phyloP scores from a whole-genome alignment of 805 yeast genomes.

The Barnettozyma vustinii region DNA sequence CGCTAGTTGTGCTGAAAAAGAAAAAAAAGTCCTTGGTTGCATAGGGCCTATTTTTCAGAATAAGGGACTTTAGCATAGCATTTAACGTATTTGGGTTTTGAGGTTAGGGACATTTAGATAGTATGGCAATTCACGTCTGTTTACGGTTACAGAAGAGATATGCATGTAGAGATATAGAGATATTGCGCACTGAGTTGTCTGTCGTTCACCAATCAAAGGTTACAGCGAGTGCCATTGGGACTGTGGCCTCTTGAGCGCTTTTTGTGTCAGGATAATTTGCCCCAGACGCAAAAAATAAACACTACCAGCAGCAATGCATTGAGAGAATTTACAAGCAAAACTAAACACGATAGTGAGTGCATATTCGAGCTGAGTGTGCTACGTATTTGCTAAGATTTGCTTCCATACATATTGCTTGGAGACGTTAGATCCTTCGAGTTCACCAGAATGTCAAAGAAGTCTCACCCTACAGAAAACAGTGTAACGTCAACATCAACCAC shows the following conservation, averaged over 20 bases:
- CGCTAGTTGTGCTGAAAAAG: conserved; percentile 29
- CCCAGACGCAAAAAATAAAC: too few species aligned
- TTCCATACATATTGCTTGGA: not conserved
- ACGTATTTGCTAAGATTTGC: not conserved
- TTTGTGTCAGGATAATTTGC: too few species aligned
- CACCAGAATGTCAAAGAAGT: not conserved
- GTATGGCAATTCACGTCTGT: not conserved
- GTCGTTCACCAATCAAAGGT: too few species aligned
- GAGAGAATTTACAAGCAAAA: not conserved
- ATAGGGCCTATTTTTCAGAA: not conserved
- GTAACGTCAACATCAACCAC: conserved; percentile 4
- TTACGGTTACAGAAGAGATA: not conserved
- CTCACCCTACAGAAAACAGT: not conserved
- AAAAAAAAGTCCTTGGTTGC: conserved; percentile 15
- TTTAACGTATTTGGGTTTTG: not conserved
- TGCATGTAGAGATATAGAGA: not conserved
- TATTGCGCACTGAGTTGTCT: too few species aligned
- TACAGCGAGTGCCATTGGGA: too few species aligned
- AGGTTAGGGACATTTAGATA: not conserved
- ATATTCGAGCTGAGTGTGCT: too few species aligned
- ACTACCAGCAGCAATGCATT: not conserved
- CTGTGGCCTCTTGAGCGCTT: too few species aligned
- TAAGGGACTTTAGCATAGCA: not conserved
- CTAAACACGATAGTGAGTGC: not conserved
- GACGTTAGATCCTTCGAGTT: too few species aligned